phyloP scores from a whole-genome alignment of 495 filamentous ascomycete species.

The Glutinoglossum americanum region DNA sequence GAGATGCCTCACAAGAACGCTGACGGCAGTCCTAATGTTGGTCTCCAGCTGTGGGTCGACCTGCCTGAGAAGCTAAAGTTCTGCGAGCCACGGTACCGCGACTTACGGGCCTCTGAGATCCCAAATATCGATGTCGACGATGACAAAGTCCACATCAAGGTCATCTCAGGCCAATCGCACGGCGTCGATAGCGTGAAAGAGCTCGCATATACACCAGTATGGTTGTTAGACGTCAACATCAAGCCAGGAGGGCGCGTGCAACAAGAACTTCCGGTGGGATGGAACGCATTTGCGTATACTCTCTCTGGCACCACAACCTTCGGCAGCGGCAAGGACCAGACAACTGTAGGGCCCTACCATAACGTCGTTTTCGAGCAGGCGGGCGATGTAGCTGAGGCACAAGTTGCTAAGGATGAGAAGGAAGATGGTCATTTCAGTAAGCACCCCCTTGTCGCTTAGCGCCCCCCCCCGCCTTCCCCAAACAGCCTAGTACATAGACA shows the following conservation, averaged over 20 bases:
- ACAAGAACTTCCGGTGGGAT: constrained; percentile 57
- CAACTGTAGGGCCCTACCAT: constrained; percentile 46
- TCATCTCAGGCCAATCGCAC: constrained; percentile 66
- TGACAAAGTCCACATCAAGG: constrained; percentile 58
- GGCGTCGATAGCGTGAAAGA: constrained; percentile 75
- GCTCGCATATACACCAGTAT: constrained; percentile 84
- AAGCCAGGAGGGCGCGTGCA: constrained; percentile 50
- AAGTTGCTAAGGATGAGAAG: constrained; percentile 46
- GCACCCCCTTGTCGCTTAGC: constrained; percentile 4
- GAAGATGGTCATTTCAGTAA: constrained; percentile 39
- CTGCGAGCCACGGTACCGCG: constrained; percentile 83
- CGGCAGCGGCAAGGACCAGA: constrained; percentile 32
- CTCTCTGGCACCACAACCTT: constrained; percentile 49
- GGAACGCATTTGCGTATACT: constrained; percentile 82
- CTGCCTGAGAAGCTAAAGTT: constrained; percentile 59
- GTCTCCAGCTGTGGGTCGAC: constrained; percentile 91
- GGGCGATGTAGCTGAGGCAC: constrained; percentile 50
- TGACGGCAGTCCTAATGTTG: constrained; percentile 61
- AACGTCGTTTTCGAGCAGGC: constrained; percentile 75
- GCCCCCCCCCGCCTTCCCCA: not conserved
- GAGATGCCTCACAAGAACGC: constrained; percentile 77
- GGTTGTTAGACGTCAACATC: constrained; percentile 76
- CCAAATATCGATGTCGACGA: constrained; percentile 45
- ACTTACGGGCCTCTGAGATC: constrained; percentile 56
- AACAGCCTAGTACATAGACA: not conserved